Conservation (phyloP, 257 asterid genomes). For the Solanum habrochaites region DNA sequence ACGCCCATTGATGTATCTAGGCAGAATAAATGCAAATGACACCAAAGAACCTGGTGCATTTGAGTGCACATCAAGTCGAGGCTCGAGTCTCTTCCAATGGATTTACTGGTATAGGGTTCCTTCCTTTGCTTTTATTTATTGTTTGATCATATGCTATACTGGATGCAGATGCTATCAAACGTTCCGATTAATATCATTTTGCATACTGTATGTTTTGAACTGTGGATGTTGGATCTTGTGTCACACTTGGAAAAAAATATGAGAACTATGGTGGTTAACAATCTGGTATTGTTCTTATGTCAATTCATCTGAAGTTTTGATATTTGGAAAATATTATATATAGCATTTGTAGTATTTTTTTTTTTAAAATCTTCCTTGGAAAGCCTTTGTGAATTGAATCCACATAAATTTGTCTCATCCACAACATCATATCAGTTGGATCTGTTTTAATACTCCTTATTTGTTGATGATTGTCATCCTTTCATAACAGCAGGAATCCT, state of each 20-base stretch:
- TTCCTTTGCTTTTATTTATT: not conserved
- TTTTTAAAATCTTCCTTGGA: not conserved
- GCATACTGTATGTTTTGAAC: not conserved
- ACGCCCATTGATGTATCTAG: constrained; percentile 14
- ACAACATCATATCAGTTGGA: not conserved
- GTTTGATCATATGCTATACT: not conserved
- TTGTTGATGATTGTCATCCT: not conserved
- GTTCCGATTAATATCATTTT: not conserved
- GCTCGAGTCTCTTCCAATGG: constrained; percentile 84
- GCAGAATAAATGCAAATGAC: constrained; percentile 35
- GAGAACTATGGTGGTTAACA: not conserved
- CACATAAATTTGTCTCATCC: not conserved
- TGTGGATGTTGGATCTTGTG: not conserved
- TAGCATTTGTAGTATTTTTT: not conserved
- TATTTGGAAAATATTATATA: not conserved
- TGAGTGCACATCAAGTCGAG: constrained; percentile 40
- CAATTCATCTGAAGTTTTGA: not conserved
- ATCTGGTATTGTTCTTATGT: not conserved
- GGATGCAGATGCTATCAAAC: not conserved
- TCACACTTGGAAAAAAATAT: not conserved
- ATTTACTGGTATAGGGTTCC: constrained; percentile 57
- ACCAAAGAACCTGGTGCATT: constrained; percentile 56
- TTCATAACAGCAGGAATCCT: not conserved
- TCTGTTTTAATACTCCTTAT: not conserved
- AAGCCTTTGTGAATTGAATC: not conserved